phyloP scores from a whole-genome alignment of 202 grass and related monocot species.

The Digitaria exilis region DNA sequence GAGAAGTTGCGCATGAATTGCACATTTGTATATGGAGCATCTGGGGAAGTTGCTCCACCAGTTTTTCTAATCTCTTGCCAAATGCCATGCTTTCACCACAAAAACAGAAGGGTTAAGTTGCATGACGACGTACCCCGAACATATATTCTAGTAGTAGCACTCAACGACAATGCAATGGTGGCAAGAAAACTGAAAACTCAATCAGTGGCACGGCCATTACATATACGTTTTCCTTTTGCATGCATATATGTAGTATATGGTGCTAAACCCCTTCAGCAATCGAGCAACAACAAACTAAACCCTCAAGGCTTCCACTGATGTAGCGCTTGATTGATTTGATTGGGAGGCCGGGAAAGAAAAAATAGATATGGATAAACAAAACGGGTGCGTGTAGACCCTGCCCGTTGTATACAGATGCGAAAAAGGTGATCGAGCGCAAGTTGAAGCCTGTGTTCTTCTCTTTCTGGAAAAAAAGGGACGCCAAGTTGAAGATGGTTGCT shows the following conservation, averaged over 20 bases:
- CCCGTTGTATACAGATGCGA: not conserved
- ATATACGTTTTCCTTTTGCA: not conserved
- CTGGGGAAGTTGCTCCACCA: not conserved
- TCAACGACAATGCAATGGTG: not conserved
- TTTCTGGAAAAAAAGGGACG: not conserved
- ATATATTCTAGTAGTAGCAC: not conserved
- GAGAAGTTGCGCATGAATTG: not conserved
- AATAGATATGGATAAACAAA: not conserved
- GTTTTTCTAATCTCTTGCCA: not conserved
- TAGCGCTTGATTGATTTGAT: not conserved
- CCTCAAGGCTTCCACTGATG: not conserved
- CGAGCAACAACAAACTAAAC: not conserved
- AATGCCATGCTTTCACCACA: not conserved
- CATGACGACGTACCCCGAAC: not conserved
- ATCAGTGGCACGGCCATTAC: not conserved
- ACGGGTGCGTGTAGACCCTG: not conserved
- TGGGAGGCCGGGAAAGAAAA: not conserved
- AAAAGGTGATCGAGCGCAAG: not conserved
- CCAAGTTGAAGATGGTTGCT: constrained; percentile 18
- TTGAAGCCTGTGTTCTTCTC: not conserved
- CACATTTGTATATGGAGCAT: not conserved
- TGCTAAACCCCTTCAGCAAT: no score
- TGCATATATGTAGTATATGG: not conserved
- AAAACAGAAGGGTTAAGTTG: not conserved
- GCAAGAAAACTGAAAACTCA: not conserved